Percentiles rank a stretch among this genome's conserved stretches.
Conservation (phyloP, 2,329 filamentous ascomycete genomes). For the Phyllosticta citriasiana region DNA sequence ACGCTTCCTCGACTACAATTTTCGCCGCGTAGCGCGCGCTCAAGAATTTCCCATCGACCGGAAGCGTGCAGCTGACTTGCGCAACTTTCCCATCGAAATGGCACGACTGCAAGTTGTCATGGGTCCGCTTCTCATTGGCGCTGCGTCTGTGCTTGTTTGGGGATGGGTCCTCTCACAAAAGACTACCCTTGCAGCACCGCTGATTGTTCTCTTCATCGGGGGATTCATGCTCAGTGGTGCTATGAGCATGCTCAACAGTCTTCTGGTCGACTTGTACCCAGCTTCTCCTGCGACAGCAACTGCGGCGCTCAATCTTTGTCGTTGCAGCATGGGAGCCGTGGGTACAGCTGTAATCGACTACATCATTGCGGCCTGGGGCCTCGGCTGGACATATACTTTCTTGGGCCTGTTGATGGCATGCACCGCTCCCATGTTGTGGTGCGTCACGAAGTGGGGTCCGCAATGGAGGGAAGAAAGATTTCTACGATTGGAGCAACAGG, state of each 20-base stretch:
- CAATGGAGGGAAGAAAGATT: constrained; percentile 23
- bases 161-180: constrained; percentile 33
- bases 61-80: constrained; percentile 46
- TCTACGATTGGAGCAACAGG: constrained; percentile 24
- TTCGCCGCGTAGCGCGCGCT: constrained; percentile 53
- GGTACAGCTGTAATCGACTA: constrained; percentile 20
- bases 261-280: constrained; percentile 36
- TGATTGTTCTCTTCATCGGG: constrained; percentile 44
- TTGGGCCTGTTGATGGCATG: constrained; percentile 26
- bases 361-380: constrained; percentile 22
- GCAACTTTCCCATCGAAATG: constrained; percentile 41
- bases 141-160: constrained; percentile 26
- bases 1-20: constrained; percentile 60
- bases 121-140: constrained; percentile 26
- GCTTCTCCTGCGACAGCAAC: constrained; percentile 31
- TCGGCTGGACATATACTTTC: constrained; percentile 31
- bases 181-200: constrained; percentile 30
- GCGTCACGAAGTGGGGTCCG: constrained; percentile 28
- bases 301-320: constrained; percentile 26
- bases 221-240: constrained; percentile 46
- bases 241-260: constrained; percentile 34
- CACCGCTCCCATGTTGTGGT: constrained; percentile 28
- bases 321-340: constrained; percentile 21
- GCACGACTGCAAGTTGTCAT: constrained; percentile 32
- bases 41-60: constrained; percentile 52